Evolutionary conservation across 2,329 filamentous ascomycete species (phyloP), one percentile per base, ranked within the genome.

Genomic region (Fusarium hainanense): DNA sequence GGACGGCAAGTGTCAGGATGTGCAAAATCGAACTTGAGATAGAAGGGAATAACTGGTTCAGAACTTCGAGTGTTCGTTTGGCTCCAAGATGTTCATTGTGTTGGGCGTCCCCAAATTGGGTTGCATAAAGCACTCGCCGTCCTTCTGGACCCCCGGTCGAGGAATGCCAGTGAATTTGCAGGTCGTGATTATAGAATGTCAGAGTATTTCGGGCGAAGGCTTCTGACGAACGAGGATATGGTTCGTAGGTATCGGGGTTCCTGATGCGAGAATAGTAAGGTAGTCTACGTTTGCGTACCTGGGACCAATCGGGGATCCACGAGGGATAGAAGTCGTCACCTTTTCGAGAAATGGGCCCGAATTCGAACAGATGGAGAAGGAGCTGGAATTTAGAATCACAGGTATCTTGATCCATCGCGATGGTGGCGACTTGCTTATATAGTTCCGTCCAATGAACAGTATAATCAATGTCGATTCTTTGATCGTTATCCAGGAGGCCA

Each of bases 271-370:
- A 34, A 49, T 13, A 30, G 12, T 34, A 49, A 30, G 63, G 50
- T 28, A 61, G 58, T 43, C 12, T 44, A 40, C 50, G 50, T 21
- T 13, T 37, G n/a, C 58, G 58, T 27, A 46, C 28, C 8, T 55
- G 20, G 32, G 58, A 61, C 50, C 58, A 61, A 43, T 61, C 44
- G 27, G 58, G 58, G 21, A 55, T 43, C 58, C 58, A 61, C 16
- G 58, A 61, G 47, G 58, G 50, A 55, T 55, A 61, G 2, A 32
- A 61, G 12, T 20, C n/a, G 32, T 55, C 50, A 20, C 34, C 32
- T 42, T 8, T 11, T 25, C 43, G 14, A 23, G 23, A 49, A 13
- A 61, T 25, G 54, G 50, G 51, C 30, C 58, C 50, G 34, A 61
- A 61, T 43, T 61, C 43, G 27, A 55, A 49, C 20, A 55, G 54